Evolutionary conservation across 1,284 basidiomycete species (phyloP).

Genomic region (Vanrija sp.): DNA sequence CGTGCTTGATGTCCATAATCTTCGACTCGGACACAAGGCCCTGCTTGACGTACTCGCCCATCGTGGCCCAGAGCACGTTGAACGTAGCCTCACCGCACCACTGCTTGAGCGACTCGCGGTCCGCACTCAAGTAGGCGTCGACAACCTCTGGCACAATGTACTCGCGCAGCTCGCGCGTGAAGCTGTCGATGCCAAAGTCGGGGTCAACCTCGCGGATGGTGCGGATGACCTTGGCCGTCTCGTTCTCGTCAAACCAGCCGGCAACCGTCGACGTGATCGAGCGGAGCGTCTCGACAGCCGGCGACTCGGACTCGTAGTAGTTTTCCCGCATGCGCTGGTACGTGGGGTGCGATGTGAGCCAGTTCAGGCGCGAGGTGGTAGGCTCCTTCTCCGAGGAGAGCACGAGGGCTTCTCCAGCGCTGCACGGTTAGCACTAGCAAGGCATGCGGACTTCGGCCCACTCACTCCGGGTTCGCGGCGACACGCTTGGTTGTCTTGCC

Average conservation of each 20-base stretch:
- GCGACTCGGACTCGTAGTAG: constrained; percentile 92
- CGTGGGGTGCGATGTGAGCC: constrained; percentile 56
- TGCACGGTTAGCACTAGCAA: constrained; percentile 40
- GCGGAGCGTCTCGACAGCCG: constrained; percentile 75
- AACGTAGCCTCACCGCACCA: constrained; percentile 99
- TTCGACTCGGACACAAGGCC: constrained; percentile 86
- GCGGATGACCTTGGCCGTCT: constrained; percentile 88
- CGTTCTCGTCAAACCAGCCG: constrained; percentile 90
- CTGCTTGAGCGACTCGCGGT: constrained; percentile 73
- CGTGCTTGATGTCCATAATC: constrained; percentile 89
- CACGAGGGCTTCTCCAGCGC: constrained; percentile 78
- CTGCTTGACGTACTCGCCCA: constrained; percentile 88
- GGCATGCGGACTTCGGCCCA: constrained; percentile 12
- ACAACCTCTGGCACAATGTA: constrained; percentile 98
- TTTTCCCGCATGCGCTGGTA: constrained; percentile 58
- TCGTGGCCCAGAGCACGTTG: constrained; percentile 94
- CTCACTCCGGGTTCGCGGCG: constrained; percentile 73
- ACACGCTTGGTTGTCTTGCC: constrained; percentile 62
- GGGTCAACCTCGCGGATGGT: constrained; percentile 85
- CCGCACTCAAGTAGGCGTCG: constrained; percentile 88
- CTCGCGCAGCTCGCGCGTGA: constrained; percentile 87
- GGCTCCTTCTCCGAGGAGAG: constrained; percentile 57
- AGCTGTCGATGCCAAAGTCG: constrained; percentile 75
- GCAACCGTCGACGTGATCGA: constrained; percentile 80
- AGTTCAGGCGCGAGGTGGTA: constrained; percentile 53